A percentile compares a stretch with the other conserved stretches of the same genome.
These are phyloP conservation scores for Clavariopsis aquatica DNA, from an alignment of 495 filamentous ascomycete genomes.

Conservation along the genomic window DNA sequence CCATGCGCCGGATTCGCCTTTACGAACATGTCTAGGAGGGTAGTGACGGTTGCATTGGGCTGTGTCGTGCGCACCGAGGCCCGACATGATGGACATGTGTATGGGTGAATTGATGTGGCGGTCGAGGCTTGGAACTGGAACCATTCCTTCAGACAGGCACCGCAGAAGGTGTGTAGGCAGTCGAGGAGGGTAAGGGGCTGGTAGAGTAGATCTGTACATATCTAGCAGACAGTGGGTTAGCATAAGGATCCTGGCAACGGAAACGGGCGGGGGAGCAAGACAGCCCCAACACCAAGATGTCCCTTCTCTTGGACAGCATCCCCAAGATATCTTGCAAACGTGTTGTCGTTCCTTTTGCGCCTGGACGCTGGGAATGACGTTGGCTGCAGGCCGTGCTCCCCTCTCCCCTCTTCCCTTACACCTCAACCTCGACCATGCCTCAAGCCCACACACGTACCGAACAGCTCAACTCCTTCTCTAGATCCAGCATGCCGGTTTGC, in stretches of 20 bases:
- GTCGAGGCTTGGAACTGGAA: constrained; percentile 67
- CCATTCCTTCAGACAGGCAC: constrained; percentile 92
- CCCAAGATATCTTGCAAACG: not conserved
- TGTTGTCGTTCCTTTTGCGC: not conserved
- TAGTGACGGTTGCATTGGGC: constrained; percentile 80
- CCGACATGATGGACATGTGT: constrained; percentile 93
- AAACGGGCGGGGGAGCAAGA: not conserved
- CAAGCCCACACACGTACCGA: constrained; percentile 64
- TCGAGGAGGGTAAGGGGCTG: constrained; percentile 94
- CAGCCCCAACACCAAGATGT: constrained; percentile 4
- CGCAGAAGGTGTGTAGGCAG: constrained; percentile 97
- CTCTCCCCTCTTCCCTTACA: constrained; percentile 5
- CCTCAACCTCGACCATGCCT: too few species aligned
- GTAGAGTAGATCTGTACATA: constrained; percentile 94
- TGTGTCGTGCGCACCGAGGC: constrained; percentile 76
- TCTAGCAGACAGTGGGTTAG: constrained; percentile 63
- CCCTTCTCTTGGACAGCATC: not conserved
- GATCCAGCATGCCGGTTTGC: constrained; percentile 52
- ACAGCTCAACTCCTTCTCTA: constrained; percentile 89
- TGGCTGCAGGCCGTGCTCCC: not conserved
- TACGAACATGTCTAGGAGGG: constrained; percentile 78
- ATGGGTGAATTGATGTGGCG: constrained; percentile 56
- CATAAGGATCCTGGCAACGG: constrained; percentile 18
- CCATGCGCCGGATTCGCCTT: constrained; percentile 70
- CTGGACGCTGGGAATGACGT: not conserved